phyloP scores from a whole-genome alignment of 148 eudicot species.

The Polygonum maritimum region DNA sequence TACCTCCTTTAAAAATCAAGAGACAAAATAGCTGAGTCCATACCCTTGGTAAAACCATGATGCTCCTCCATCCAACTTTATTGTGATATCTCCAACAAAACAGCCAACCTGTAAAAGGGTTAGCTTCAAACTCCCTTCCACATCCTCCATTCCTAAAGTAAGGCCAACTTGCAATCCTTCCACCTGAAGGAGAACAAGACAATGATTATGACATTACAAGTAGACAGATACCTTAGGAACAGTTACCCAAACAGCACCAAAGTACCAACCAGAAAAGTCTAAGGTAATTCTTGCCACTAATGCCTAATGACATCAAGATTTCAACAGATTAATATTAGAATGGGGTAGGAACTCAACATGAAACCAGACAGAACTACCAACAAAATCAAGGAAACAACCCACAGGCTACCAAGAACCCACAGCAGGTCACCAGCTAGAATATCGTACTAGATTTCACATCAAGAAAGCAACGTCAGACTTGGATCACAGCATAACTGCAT shows the following conservation, averaged over 20 bases:
- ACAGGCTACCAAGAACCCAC: neutral
- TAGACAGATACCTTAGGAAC: neutral
- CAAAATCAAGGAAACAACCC: neutral
- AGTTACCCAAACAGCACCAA: neutral
- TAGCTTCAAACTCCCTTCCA: conserved; percentile 53
- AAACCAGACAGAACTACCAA: neutral
- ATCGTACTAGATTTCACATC: neutral
- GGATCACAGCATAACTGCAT: neutral
- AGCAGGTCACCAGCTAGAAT: neutral
- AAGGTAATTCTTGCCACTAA: neutral
- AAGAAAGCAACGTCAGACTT: neutral
- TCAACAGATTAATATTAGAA: neutral
- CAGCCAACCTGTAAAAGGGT: conserved; percentile 75
- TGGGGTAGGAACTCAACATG: neutral
- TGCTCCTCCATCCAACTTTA: conserved; percentile 80
- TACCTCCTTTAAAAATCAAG: neutral
- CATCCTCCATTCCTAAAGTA: conserved; percentile 46
- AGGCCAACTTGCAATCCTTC: conserved; percentile 86
- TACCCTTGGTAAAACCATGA: conserved; percentile 99
- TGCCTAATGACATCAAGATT: neutral
- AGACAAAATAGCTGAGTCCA: neutral
- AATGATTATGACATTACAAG: conserved; percentile 13
- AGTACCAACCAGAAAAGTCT: neutral
- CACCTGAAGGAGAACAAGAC: conserved; percentile 37
- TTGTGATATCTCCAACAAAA: conserved; percentile 50